Evolutionary conservation across 371 early-diverging fungal species (phyloP), one percentile per base, ranked within the genome.

Genomic region (Syncephalastrum sp.): DNA sequence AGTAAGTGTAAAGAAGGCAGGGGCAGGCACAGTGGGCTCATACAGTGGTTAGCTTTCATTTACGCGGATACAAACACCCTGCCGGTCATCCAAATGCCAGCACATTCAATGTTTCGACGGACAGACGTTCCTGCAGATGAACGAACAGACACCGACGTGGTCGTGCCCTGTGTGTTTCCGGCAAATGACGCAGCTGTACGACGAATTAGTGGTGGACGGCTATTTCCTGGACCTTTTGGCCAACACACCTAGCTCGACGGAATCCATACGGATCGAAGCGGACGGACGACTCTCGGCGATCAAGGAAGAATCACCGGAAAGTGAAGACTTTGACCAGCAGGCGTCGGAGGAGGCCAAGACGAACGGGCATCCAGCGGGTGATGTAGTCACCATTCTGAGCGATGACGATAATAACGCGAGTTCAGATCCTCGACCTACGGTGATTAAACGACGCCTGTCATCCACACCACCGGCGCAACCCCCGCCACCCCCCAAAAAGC

Each of bases 61-160:
- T 50, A 75, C 74, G 3, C 84, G 90, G 5, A 89, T 91, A 27
- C 61, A 51, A 0, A 63, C 74, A 14, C 92, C 92, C 0, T 75
- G 77, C n/a, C 82, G 89, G 48, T 79, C 87, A 0, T 63, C 54
- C 1, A 56, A 63, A 8, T 91, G 92, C 59, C 64, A 77, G 17
- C 92, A 91, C 66, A 47, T 86, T 13, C 89, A 91, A 61, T 92
- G 92, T 60, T 92, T 89, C 64, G 92, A 92, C 54, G 83, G 80
- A 5, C 66, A 60, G 10, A 82, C 82, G 1, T 91, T 83, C 54
- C 67, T 91, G 33, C 67, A 79, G 24, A 81, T 92, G 75, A 90
- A 89, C 47, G 85, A 83, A 53, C 86, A 82, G 44, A 79, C 82
- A 4, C 86, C 88, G 0, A 81, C 84, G 1, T 90, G 88, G 87